Conservation (phyloP, 2,329 filamentous ascomycete genomes). For the Venturiaceae sp. region DNA sequence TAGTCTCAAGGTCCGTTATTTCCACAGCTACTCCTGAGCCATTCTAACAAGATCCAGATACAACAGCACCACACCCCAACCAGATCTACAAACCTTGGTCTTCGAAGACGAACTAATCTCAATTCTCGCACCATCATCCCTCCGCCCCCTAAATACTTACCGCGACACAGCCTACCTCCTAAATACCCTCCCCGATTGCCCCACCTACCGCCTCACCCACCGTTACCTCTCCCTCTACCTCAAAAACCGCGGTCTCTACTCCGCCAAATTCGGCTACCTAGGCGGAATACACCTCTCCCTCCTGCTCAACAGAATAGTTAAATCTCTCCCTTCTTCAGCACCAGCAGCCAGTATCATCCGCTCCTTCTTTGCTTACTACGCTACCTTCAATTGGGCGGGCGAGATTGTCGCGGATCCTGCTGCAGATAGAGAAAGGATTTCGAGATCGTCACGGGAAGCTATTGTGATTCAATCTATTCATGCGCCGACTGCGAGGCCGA, state of each 20-base stretch:
- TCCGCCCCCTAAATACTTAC: constrained; percentile 54
- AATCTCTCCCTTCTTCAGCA: constrained; percentile 34
- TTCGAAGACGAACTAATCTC: neutral
- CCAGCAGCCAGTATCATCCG: constrained; percentile 20
- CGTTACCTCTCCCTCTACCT: constrained; percentile 55
- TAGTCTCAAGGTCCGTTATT: constrained; percentile 35
- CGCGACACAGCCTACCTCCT: constrained; percentile 53
- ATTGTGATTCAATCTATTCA: constrained; percentile 56
- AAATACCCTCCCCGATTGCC: constrained; percentile 48
- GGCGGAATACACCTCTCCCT: constrained; percentile 56
- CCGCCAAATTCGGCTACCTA: constrained; percentile 55
- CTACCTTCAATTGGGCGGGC: constrained; percentile 48
- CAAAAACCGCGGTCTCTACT: constrained; percentile 51
- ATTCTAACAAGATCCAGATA: constrained; percentile 2
- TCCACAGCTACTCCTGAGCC: constrained; percentile 3
- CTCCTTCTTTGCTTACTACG: constrained; percentile 56
- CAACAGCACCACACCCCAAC: no score
- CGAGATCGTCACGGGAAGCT: constrained; percentile 46
- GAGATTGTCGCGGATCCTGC: constrained; percentile 46
- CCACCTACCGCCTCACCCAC: constrained; percentile 49
- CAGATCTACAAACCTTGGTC: neutral
- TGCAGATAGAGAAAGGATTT: constrained; percentile 17
- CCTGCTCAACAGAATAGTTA: constrained; percentile 51
- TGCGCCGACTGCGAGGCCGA: constrained; percentile 38
- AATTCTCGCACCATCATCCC: constrained; percentile 42